Percentiles rank a stretch among this genome's conserved stretches.
Conservation (phyloP, 371 early-diverging fungal species). For the Mucor mucedo region DNA sequence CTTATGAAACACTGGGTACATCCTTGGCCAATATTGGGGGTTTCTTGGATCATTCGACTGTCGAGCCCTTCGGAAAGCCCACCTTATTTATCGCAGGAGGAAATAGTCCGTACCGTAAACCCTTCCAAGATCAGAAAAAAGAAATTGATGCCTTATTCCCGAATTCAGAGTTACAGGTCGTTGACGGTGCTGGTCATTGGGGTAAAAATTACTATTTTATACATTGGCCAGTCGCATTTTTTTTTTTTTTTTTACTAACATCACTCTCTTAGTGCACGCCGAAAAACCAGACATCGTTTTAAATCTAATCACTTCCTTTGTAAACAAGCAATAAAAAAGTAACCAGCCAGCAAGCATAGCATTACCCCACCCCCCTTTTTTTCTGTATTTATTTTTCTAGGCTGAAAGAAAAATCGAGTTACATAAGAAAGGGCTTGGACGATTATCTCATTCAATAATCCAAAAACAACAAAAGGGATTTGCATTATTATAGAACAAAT, state of each 20-base stretch:
- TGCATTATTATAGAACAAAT: too few relatives aligned
- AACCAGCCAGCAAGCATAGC: too few relatives aligned
- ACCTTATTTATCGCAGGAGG: slow-evolving; percentile 85
- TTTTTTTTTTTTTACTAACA: neutral
- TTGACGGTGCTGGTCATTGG: slow-evolving; percentile 87
- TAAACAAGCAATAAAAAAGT: neutral
- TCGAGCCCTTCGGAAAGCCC: slow-evolving; percentile 52
- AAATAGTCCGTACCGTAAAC: slow-evolving; percentile 68
- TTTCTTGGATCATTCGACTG: slow-evolving; percentile 49
- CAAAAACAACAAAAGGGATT: too few relatives aligned
- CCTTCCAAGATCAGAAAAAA: slow-evolving; percentile 39
- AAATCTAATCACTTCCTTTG: slow-evolving; percentile 54
- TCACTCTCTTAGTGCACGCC: slow-evolving; percentile 68
- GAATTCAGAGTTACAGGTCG: slow-evolving; percentile 56
- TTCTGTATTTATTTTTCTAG: too few relatives aligned
- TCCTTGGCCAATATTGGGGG: slow-evolving; percentile 62
- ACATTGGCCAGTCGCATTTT: too few relatives aligned
- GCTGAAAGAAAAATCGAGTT: too few relatives aligned
- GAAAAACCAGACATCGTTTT: slow-evolving; percentile 77
- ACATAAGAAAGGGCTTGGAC: too few relatives aligned
- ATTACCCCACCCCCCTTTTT: too few relatives aligned
- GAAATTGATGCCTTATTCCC: slow-evolving; percentile 71
- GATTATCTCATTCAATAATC: too few relatives aligned
- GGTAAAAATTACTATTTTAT: slow-evolving; percentile 51
- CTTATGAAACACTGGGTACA: slow-evolving; percentile 66